Conservation (phyloP, 83 land plant species). For the Picea abies region DNA sequence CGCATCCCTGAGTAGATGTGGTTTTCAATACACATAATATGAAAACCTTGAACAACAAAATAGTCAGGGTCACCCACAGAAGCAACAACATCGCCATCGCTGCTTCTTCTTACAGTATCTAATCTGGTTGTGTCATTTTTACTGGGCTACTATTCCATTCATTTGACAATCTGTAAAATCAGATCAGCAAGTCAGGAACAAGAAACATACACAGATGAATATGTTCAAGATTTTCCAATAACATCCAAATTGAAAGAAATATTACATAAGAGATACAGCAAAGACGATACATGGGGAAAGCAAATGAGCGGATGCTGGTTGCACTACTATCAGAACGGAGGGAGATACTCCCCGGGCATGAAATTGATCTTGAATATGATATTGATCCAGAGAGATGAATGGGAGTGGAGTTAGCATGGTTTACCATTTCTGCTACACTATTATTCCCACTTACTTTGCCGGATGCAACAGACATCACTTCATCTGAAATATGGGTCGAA, state of each 20-base stretch:
- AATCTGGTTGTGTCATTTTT: slow-evolving; percentile 45
- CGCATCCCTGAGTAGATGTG: no score
- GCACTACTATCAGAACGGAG: slow-evolving; percentile 79
- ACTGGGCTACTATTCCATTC: slow-evolving; percentile 66
- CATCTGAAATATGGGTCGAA: not conserved
- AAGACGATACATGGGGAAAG: slow-evolving; percentile 63
- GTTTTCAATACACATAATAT: no score
- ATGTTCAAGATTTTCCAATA: no score
- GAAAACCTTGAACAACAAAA: no score
- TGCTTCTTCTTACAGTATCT: slow-evolving; percentile 27
- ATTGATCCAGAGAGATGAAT: slow-evolving; percentile 33
- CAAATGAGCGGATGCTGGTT: slow-evolving; percentile 72
- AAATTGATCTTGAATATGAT: slow-evolving; percentile 48
- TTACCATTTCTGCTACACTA: slow-evolving; percentile 3
- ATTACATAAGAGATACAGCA: not conserved
- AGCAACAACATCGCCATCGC: slow-evolving; percentile 21
- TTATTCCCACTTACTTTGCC: slow-evolving; percentile 1
- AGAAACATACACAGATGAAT: no score
- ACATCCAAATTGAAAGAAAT: no score
- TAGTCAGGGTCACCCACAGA: slow-evolving; percentile 20
- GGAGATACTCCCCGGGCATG: slow-evolving; percentile 77
- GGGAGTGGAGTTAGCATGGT: slow-evolving; percentile 20
- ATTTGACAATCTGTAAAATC: slow-evolving; percentile 33
- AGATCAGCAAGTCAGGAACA: not conserved
- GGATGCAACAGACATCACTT: not conserved